Base-by-base conservation (phyloP, 495 filamentous ascomycete genomes). In the Podospora anserina region DNA sequence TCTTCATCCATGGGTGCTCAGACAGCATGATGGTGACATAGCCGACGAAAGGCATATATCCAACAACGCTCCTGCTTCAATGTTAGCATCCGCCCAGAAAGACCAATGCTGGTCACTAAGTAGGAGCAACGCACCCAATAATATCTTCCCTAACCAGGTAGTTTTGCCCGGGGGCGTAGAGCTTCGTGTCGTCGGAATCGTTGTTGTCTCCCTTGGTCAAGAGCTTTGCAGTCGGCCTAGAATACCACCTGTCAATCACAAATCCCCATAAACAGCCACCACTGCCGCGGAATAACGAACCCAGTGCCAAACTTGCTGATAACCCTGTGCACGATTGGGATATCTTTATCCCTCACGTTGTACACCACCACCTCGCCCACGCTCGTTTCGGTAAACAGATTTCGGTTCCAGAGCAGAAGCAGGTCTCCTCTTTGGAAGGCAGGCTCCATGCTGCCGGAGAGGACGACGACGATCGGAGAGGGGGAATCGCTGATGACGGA, bases 131-230 rank as follows among this genome's bases (percentile, higher is more conserved):
- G 23, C 73, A 77, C 72, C 95, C 95, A 61, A 98, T 93, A 68
- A 98, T 94, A 73, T 98, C 94, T 76, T 89, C 86, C 71, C 96
- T 87, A 70, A 91, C 86, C 30, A 99, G 84, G 73, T 92, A 93
- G 74, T 90, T 89, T 79, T 98, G 95, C 15, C 89, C 91, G 26
- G 84, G 80, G 0, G 94, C 92, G 32, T 78, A 97, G 4, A 99
- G 87, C 79, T 97, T 94, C 15, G 92, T 96, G 78, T 99, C 95
- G 76, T 98, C 95, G 2, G 92, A 90, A 11, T 88, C 78, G 75
- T 99, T 99, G 82, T 98, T 98, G 78, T 99, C 95, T 65, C 95
- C 95, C 81, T 98, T 99, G n/a, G 95, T 99, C 30, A 99, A 86
- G 15, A 98, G 85, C 65, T 88, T 83, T 5, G 82, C 82, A 15